Evolutionary conservation across 192 early-diverging fungal genomes (phyloP).

Genomic region (Coemansia sp.): DNA sequence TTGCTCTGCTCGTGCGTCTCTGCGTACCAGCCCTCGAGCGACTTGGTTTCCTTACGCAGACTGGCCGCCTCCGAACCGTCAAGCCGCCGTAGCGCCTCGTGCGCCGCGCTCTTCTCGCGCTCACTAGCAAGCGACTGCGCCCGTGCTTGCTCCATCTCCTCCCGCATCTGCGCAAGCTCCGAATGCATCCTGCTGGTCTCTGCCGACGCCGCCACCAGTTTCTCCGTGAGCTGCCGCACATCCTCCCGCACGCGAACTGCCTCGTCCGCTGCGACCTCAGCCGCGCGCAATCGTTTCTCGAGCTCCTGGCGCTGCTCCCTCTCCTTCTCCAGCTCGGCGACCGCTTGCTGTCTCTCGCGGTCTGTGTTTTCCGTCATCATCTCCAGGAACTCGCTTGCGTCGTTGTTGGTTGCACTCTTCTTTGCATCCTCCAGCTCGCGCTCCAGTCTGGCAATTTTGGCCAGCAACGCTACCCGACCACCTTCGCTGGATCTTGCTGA

Average conservation of each 20-base stretch:
- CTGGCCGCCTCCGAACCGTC: slow-evolving; percentile 43
- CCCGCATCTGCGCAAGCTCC: slow-evolving; percentile 33
- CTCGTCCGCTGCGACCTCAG: slow-evolving; percentile 18
- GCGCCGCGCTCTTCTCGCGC: slow-evolving; percentile 30
- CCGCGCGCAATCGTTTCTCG: slow-evolving; percentile 45
- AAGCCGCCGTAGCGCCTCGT: slow-evolving; percentile 44
- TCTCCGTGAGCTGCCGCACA: slow-evolving; percentile 19
- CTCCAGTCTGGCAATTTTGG: slow-evolving; percentile 63
- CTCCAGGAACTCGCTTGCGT: slow-evolving; percentile 34
- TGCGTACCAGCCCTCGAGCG: slow-evolving; percentile 49
- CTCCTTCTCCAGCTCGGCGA: slow-evolving; percentile 31
- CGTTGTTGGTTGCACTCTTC: slow-evolving; percentile 2
- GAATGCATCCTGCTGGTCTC: slow-evolving; percentile 29
- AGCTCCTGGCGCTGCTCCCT: slow-evolving; percentile 38
- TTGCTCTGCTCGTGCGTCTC: slow-evolving; percentile 46
- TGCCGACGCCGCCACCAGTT: slow-evolving; percentile 20
- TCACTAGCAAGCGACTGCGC: slow-evolving; percentile 38
- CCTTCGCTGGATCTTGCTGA: slow-evolving; percentile 31
- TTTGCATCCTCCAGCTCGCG: slow-evolving; percentile 57
- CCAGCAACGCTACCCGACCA: slow-evolving; percentile 43
- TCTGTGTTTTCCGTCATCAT: slow-evolving; percentile 43
- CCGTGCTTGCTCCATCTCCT: slow-evolving; percentile 46
- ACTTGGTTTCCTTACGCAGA: slow-evolving; percentile 40
- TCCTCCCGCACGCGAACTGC: slow-evolving; percentile 26
- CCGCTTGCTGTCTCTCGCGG: slow-evolving; percentile 51